Percentiles rank a stretch among this genome's conserved stretches.
Conservation (phyloP, 306 rosid genomes). For the Coriaria nepalensis region DNA sequence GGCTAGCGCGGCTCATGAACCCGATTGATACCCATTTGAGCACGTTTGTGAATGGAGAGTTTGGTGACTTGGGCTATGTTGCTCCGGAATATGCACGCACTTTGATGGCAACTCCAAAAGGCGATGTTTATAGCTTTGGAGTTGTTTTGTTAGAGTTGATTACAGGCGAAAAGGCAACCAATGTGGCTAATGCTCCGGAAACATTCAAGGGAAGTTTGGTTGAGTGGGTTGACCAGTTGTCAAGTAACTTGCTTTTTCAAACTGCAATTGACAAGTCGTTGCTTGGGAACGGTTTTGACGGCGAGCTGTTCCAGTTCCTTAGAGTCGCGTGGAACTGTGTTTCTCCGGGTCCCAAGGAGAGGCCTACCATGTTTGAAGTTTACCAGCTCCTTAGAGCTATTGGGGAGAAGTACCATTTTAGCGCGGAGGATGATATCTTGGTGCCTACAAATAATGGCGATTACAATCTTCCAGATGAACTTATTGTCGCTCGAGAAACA, state of each 20-base stretch:
- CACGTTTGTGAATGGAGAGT: conserved; percentile 90
- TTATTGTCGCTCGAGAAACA: conserved; percentile 54
- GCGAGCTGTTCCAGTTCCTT: conserved; percentile 80
- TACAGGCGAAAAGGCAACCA: conserved; percentile 72
- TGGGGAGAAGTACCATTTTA: conserved; percentile 58
- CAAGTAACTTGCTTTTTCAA: conserved; percentile 31
- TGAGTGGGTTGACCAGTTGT: conserved; percentile 54
- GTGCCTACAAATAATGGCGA: conserved; percentile 27
- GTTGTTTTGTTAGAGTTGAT: conserved; percentile 87
- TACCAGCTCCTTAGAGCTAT: conserved; percentile 82
- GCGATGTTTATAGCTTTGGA: conserved; percentile 85
- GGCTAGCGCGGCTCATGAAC: conserved; percentile 92
- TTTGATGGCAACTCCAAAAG: conserved; percentile 84
- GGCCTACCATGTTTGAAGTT: conserved; percentile 94
- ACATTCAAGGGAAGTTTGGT: conserved; percentile 70
- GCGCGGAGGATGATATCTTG: conserved; percentile 55
- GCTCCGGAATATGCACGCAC: conserved; percentile 91
- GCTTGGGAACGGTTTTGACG: conserved; percentile 45
- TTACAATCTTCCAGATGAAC: conserved; percentile 38
- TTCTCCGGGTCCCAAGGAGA: conserved; percentile 45
- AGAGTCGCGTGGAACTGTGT: conserved; percentile 79
- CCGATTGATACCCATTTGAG: conserved; percentile 92
- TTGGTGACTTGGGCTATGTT: conserved; percentile 85
- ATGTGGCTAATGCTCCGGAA: conserved; percentile 59
- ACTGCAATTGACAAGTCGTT: conserved; percentile 55